Evolutionary conservation across 192 early-diverging fungal species (phyloP).

Genomic region (Mortierella hygrophila): DNA sequence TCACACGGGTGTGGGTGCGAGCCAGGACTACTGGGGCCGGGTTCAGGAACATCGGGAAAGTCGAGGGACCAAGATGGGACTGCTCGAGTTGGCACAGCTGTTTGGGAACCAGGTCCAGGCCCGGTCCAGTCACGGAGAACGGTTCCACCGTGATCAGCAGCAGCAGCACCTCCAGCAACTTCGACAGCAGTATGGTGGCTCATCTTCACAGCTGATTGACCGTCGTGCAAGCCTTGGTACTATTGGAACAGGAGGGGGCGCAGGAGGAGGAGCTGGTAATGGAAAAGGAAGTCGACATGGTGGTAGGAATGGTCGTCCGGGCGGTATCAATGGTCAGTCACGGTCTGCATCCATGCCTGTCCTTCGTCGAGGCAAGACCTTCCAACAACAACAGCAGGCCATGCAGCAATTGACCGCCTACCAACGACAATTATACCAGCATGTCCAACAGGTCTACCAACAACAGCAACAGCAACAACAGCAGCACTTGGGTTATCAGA

Average conservation of each 20-base stretch:
- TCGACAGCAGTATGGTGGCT: conserved; percentile 3
- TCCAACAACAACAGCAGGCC: conserved; percentile 53
- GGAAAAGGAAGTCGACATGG: conserved; percentile 10
- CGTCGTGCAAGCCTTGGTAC: conserved; percentile 1
- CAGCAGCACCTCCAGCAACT: conserved; percentile 22
- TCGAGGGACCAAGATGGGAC: conserved; percentile 22
- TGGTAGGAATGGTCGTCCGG: conserved; percentile 8
- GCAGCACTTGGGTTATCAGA: conserved; percentile 2
- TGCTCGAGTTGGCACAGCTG: conserved; percentile 33
- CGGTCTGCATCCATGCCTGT: conserved; percentile 10
- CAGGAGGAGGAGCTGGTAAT: not conserved
- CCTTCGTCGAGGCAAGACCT: conserved; percentile 38
- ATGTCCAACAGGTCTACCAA: conserved; percentile 31
- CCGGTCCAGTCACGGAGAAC: conserved; percentile 7
- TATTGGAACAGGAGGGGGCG: not conserved
- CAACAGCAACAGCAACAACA: conserved; percentile 14
- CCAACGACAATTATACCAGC: conserved; percentile 48
- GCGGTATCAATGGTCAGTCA: not conserved
- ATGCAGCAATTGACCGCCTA: conserved; percentile 46
- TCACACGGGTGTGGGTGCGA: not conserved
- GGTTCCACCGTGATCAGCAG: conserved; percentile 23
- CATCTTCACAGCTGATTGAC: not conserved
- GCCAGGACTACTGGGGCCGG: conserved; percentile 1
- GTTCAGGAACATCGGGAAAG: conserved; percentile 10
- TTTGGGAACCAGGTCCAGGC: conserved; percentile 38